Conservation (phyloP, 169 alveolate genomes). For the Cryptosporidium baileyi region DNA sequence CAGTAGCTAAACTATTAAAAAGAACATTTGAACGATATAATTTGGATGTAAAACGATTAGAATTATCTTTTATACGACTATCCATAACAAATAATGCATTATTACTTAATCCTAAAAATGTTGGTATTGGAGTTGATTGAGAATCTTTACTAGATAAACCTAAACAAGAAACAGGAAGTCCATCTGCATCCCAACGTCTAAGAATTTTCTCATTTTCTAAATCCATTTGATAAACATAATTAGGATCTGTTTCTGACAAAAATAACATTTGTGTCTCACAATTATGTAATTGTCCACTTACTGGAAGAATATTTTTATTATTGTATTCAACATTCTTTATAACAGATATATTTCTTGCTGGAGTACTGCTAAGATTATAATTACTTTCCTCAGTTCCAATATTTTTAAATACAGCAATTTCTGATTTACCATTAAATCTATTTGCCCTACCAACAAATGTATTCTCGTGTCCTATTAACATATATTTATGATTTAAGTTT, state of each 20-base stretch:
- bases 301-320: conserved; percentile 65
- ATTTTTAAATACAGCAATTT: conserved; percentile 60
- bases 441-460: conserved; percentile 69
- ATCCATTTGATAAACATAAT: conserved; percentile 75
- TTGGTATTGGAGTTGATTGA: conserved; percentile 67
- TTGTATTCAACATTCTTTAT: conserved; percentile 64
- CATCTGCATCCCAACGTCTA: conserved; percentile 74
- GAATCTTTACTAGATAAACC: conserved; percentile 71
- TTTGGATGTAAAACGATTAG: conserved; percentile 69
- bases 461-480: conserved; percentile 64
- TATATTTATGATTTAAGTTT: conserved; percentile 61
- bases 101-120: conserved; percentile 71
- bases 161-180: conserved; percentile 72
- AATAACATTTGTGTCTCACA: conserved; percentile 74
- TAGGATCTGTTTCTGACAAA: conserved; percentile 70
- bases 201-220: conserved; percentile 72
- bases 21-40: conserved; percentile 71
- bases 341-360: conserved; percentile 40
- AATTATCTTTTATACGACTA: conserved; percentile 71
- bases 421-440: conserved; percentile 28
- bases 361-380: conserved; percentile 30
- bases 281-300: conserved; percentile 68
- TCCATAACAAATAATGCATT: conserved; percentile 77
- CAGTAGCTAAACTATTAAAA: conserved; percentile 75
- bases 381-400: conserved; percentile 9